Conservation (phyloP, 768 basidiomycete species). For the Leccinum variicolor region DNA sequence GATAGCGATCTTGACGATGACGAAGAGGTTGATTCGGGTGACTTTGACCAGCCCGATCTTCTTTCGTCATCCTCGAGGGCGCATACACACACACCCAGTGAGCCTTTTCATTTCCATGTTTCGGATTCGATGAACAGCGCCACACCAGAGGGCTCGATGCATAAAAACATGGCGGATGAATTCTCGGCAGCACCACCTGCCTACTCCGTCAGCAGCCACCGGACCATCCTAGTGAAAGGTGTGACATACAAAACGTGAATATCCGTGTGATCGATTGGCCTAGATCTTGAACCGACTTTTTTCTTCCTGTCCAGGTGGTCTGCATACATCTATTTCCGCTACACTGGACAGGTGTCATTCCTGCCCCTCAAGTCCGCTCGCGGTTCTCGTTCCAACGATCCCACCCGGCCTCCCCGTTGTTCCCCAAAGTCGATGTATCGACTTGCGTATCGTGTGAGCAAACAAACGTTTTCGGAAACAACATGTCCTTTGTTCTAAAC, state of each 20-base stretch:
- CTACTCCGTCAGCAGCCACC: conserved; percentile 20
- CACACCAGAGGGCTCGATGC: background rate
- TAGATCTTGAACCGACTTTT: background rate
- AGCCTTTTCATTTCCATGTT: background rate
- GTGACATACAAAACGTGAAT: conserved; percentile 27
- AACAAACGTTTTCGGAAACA: background rate
- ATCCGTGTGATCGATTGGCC: background rate
- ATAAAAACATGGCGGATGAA: background rate
- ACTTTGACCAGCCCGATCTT: too few relatives aligned
- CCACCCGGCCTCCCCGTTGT: conserved; percentile 12
- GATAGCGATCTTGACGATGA: conserved; percentile 32
- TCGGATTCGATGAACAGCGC: background rate
- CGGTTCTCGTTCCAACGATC: background rate
- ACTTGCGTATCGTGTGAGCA: conserved; percentile 26
- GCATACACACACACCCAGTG: conserved; percentile 7
- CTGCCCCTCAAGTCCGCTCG: conserved; percentile 21
- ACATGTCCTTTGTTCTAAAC: background rate
- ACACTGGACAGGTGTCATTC: conserved; percentile 29
- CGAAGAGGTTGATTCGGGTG: background rate
- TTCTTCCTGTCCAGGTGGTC: conserved; percentile 17
- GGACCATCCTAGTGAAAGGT: conserved; percentile 28
- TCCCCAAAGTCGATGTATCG: conserved; percentile 41
- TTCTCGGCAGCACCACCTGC: conserved; percentile 12
- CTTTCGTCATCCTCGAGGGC: conserved; percentile 3
- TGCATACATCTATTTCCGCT: conserved; percentile 29